Evolutionary conservation across 371 early-diverging fungal species (phyloP), one percentile per base, ranked within the genome.

Genomic region (Catenaria anguillulae): DNA sequence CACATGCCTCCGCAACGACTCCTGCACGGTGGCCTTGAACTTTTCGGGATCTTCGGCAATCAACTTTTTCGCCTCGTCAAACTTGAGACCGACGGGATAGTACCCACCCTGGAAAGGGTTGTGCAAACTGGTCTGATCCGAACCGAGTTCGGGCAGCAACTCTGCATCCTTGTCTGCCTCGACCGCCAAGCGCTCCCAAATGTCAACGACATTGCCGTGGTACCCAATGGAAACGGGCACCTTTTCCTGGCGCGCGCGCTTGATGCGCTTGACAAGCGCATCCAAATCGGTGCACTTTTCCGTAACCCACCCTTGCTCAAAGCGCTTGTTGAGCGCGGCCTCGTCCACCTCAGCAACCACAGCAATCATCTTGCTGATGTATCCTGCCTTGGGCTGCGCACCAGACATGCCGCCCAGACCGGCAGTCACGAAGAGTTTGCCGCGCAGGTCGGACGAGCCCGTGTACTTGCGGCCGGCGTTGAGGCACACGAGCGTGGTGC

Each of bases 391-490:
- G 33, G 63, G 63, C 40, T 63, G 63, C 21, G 63, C 63, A 17
- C 63, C 63, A n/a, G 63, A 63, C 63, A 63, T 63, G 35, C 63
- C 63, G 26, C 63, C 63, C 2, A 63, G 40, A 35, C 63, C 63
- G 5, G 63, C 63, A 13, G 42, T 62, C 26, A 63, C 63, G 33
- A 63, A 63, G 24, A 63, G 35, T 33, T 63, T 63, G 42, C 63
- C 63, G 37, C 56, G 50, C 62, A 63, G 17, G 40, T 62, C 63
- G 19, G 36, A 35, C 34, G 63, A 17, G 17, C 60, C 60, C 2
- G 48, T 19, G 45, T 60, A 63, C 33, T 63, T 62, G 33, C 63
- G 50, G 15, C 35, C 63, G 23, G 63, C 63, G 37, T 63, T 63
- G 31, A 63, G 37, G 17, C 63, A n/a, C 34, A 54, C 48, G 37